These are phyloP conservation scores for Fraxinus excelsior DNA, from an alignment of 257 asterid species.

Conservation along the genomic window DNA sequence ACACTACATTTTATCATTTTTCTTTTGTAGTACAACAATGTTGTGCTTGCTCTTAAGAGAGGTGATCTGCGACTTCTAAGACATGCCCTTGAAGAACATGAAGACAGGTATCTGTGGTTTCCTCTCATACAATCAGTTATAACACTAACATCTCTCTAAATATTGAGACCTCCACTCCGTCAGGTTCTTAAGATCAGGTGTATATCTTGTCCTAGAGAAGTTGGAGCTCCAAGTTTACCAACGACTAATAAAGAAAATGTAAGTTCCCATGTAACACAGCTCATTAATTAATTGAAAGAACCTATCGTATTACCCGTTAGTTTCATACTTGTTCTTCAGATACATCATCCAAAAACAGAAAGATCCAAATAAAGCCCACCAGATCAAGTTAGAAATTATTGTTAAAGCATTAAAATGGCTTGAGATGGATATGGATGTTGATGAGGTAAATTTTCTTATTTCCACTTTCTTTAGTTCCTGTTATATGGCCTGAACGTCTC, in stretches of 20 bases:
- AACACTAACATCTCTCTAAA: not conserved
- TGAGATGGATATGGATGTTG: conserved; percentile 84
- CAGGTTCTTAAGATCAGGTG: conserved; percentile 96
- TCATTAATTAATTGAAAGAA: conserved; percentile 3
- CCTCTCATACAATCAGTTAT: conserved; percentile 19
- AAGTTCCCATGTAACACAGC: conserved; percentile 27
- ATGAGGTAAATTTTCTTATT: conserved; percentile 59
- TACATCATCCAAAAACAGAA: conserved; percentile 78
- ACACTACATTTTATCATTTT: not conserved
- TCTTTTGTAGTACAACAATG: conserved; percentile 66
- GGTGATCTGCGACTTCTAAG: conserved; percentile 95
- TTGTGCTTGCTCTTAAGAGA: conserved; percentile 82
- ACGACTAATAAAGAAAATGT: conserved; percentile 89
- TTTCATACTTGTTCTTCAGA: conserved; percentile 38
- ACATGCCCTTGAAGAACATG: conserved; percentile 81
- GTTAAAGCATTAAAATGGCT: conserved; percentile 93
- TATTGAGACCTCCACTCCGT: conserved; percentile 14
- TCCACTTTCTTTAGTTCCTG: not conserved
- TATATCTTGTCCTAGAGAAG: conserved; percentile 91
- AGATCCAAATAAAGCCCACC: conserved; percentile 88
- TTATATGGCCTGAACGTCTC: not conserved
- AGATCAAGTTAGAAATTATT: conserved; percentile 80
- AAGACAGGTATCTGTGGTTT: conserved; percentile 63
- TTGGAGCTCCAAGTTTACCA: conserved; percentile 97
- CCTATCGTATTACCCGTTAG: conserved; percentile 1